Evolutionary conservation across 2,329 filamentous ascomycete genomes (phyloP), one percentile per base, ranked within the genome.

Genomic region (Xylariaceae sp.): DNA sequence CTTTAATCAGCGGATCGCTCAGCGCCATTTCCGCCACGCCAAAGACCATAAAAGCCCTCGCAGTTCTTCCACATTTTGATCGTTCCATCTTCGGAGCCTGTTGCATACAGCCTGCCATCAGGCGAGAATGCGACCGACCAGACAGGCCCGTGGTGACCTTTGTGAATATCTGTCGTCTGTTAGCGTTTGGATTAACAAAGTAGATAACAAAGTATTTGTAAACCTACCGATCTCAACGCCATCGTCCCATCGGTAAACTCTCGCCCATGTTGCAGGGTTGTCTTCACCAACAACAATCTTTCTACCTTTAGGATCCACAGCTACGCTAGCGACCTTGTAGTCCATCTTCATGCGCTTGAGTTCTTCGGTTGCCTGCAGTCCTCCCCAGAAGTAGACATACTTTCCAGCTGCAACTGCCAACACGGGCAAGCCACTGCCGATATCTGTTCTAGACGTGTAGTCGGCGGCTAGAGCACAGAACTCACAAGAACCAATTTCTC

Each of bases 81-180:
- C 0, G 94, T 99, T 41, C 94, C 94, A 66, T 99, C 94, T 70
- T 99, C 94, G 47, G 91, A 96, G 32, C 89, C 94, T 1, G 94
- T 99, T 1, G 91, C 94, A 68, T 97, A 99, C 6, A 99, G 76
- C 69, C 95, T 96, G 46, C 91, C 91, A 67, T 99, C 94, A 0
- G 94, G 94, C 0, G 91, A 94, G 72, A 96, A 99, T 54, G 87
- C 87, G 56, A 95, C 85, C 4, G 91, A 96, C 94, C 94, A 99
- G 59, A 99, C 94, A 1, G 92, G 92, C 1, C 94, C 94, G 67
- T 99, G 94, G 64, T 99, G 94, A 29, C 94, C 94, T 73, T 96
- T 96, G 74, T 95, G 89, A 9, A 92, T 87, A 70, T 97, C 94
- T 87, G 58, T 7, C 6, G 27, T 47, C 26, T 53, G 55, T 67